Conservation (phyloP, 169 alveolate species). For the Plasmodium gallinaceum region DNA sequence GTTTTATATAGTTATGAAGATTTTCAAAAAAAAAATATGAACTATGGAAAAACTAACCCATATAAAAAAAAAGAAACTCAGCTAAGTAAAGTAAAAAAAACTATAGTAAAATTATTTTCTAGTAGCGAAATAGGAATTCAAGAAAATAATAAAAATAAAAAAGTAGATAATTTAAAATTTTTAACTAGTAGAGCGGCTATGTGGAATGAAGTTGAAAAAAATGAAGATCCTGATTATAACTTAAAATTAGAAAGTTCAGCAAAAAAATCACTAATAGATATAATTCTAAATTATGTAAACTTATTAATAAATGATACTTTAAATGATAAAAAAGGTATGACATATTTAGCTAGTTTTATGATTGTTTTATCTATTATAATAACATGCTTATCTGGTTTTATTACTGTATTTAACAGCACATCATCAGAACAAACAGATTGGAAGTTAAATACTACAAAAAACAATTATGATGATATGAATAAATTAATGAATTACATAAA, state of each 20-base stretch:
- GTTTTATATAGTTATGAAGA: constrained; percentile 74
- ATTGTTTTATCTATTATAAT: constrained; percentile 45
- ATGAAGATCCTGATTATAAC: constrained; percentile 63
- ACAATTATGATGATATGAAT: constrained; percentile 50
- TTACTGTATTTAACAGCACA: constrained; percentile 21
- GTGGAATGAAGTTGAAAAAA: constrained; percentile 72
- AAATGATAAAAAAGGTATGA: constrained; percentile 73
- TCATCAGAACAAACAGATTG: constrained; percentile 13
- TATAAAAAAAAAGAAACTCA: constrained; percentile 56
- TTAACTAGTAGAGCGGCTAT: constrained; percentile 69
- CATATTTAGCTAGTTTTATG: constrained; percentile 58
- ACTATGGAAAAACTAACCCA: constrained; percentile 59
- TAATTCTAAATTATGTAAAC: constrained; percentile 7
- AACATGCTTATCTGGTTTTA: constrained; percentile 64
- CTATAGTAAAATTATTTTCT: constrained; percentile 38
- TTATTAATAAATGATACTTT: constrained; percentile 33
- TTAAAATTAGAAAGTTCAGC: constrained; percentile 63
- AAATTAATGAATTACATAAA: constrained; percentile 50
- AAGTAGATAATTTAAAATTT: neutral
- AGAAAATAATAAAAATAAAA: constrained; percentile 2
- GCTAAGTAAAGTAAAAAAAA: constrained; percentile 23
- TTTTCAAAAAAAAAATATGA: constrained; percentile 67
- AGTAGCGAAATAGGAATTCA: constrained; percentile 19
- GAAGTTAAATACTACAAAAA: constrained; percentile 20
- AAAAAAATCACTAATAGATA: constrained; percentile 26